These are phyloP conservation scores for Peniophora sp. DNA, from an alignment of 1,284 basidiomycete genomes.

Conservation along the genomic window DNA sequence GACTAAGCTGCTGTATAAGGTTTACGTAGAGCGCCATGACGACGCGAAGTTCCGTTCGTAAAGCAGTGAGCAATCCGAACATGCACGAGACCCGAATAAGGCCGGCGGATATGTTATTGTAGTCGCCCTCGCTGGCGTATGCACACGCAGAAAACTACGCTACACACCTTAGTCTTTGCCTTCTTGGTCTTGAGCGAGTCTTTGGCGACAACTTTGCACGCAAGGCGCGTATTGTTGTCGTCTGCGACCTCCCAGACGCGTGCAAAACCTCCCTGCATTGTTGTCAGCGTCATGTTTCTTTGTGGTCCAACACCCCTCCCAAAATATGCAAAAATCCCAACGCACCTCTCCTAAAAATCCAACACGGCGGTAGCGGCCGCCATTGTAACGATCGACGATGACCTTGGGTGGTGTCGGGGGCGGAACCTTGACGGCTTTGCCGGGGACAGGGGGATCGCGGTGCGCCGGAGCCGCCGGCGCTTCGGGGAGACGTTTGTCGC, in stretches of 20 bases:
- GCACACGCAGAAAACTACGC: not conserved
- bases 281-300: not conserved
- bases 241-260: constrained; percentile 87
- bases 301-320: constrained; percentile 58
- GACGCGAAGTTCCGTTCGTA: no score
- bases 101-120: no score
- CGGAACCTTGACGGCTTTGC: constrained; percentile 74
- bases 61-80: no score
- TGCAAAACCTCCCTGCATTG: constrained; percentile 78
- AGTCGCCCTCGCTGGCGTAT: no score
- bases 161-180: constrained; percentile 80
- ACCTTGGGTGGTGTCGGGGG: constrained; percentile 78
- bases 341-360: constrained; percentile 84
- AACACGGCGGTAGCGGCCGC: constrained; percentile 57
- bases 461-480: constrained; percentile 16
- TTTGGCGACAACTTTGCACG: constrained; percentile 88
- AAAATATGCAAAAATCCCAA: constrained; percentile 33
- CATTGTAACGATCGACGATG: constrained; percentile 60
- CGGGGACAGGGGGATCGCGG: constrained; percentile 53
- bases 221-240: constrained; percentile 49
- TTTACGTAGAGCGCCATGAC: no score
- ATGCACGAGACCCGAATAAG: no score
- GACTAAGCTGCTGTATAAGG: no score
- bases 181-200: constrained; percentile 82
- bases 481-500: constrained; percentile 16